Evolutionary conservation across 805 yeast species (phyloP), one percentile per base, ranked within the genome.

Genomic region (Yarrowia deformans): DNA sequence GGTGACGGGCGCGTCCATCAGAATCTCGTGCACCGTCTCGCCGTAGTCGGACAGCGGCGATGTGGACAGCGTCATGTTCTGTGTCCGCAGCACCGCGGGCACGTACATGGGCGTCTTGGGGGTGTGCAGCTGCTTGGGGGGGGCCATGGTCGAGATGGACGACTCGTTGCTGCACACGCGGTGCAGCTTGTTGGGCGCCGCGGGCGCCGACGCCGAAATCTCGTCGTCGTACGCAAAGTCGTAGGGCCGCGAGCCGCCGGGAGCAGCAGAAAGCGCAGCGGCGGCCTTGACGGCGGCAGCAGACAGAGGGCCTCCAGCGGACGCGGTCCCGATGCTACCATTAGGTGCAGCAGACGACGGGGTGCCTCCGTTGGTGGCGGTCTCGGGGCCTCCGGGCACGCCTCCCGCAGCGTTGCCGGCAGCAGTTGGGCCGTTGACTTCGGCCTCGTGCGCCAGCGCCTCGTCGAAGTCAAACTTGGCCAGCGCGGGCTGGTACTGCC

Each of bases 41-140:
- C 70, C 72, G 52, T 69, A 70, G 56, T 70, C 70, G 56, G 70
- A 58, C 34, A 71, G 70, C 55, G 75, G 70, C 9, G 77, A 71
- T 0, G 72, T 70, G 48, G 74, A 70, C 72, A 77, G 77, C n/a
- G 75, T 69, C 67, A 71, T 71, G 71, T 73, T 73, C 55, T 72
- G 72, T 50, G 84, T 83, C 72, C 91, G 84, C 67, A 93, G 81
- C 12, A 93, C 98, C 0, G 97, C 97, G 0, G 98, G 98, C 0
- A 90, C 83, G 75, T 92, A 93, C 81, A 93, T 81, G 10, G 98
- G 97, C 74, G 91, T 89, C 77, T 92, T 86, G 72, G 92, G 93
- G 58, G 89, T 89, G 69, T 87, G 87, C 71, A 93, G 87, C 74
- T 92, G 96, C 76, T 88, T 89, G 29, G 89, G 77, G 13, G 78